Evolutionary conservation across 306 rosid species (phyloP), one percentile per base, ranked within the genome.

Genomic region (Crotalaria pallida): DNA sequence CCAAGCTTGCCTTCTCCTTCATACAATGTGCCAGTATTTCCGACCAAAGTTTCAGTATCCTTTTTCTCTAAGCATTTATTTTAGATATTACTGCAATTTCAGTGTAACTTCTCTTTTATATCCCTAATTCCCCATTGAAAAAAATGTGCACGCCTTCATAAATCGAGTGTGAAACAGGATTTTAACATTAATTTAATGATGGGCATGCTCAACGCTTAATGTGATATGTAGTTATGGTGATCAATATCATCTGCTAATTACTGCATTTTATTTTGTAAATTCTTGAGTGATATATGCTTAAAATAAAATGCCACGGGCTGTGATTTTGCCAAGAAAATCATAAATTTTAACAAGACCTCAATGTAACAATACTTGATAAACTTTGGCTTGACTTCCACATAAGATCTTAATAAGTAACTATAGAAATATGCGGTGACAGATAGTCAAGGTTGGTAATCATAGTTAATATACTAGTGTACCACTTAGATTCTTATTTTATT

Each of bases 1-100:
- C 58, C 97, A 94, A 83, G 97, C 99, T 55, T 91, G 99, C 76
- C 96, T 94, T 76, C 97, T 94, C 36, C 99, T 91, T 71, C 99
- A 94, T 77, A 94, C 99, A 3, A 91, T 94, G 99, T 94, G 97
- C 79, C 96, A 94, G 74, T 86, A 91, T 83, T 88, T 91, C 83
- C 73, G 91, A 82, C 97, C 96, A 6, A 91, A 87, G 81, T 88
- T 90, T 83, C 95, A 79, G 97, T 93, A 90, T 79, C 83, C 83
- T 73, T 79, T 70, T 61, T 40, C 66, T 26, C 7, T 40, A 50
- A 36, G 51, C 58, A 38, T 62, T 17, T 58, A 24, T 10, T 18
- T 3, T 26, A 24, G 10, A 57, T 27, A 5, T 33, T 49, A 26
- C 36, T 60, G 48, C 50, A 21, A 63, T 45, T 53, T 43, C 55